Evolutionary conservation across 2,329 filamentous ascomycete genomes (phyloP), one percentile per base, ranked within the genome.

Genomic region (Fusarium armeniacum): DNA sequence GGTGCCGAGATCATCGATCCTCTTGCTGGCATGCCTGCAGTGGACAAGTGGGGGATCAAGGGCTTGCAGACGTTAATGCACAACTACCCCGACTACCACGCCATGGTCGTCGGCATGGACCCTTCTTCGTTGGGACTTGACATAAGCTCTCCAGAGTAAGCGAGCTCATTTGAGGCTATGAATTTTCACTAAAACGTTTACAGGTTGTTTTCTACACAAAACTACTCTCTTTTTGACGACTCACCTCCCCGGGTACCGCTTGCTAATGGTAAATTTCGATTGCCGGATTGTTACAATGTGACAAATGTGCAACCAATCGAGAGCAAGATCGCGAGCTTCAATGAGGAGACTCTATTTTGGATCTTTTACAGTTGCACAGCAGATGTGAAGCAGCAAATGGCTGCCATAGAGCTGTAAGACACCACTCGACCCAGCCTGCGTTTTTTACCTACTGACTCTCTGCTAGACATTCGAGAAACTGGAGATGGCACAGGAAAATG

Each of bases 401-500:
- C 89, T 4, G 89, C 89, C 0, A 81, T 84, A 41, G 88, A 91
- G 76, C 81, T 91, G 88, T 90, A 79, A 79, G 87, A 50, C 12
- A 35, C 15, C 70, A 15, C 32, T 5, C 1, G 8, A 13, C 6
- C 10, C 38, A 24, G 24, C 3, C 35, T 13, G 15, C 18, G 18
- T 11, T 24, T 5, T 6, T 3, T 2, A 32, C 36, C 3, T 2
- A 28, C 58, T 75, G 28, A 74, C 52, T 24, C 18, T 22, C n/a
- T 24, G n/a, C 11, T 60, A 90, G 88, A 44, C 87, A 88, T 72
- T 85, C 84, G 62, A 85, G 89, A 22, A 89, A 89, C 76, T 91
- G 89, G 89, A 82, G 89, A 65, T 91, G 89, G 86, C 89, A 91
- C 76, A 90, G 90, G 81, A 89, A 89, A 76, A 79, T 89, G 26